These are phyloP conservation scores for Ganoderma boninense DNA, from an alignment of 1,284 basidiomycete species.

Conservation along the genomic window DNA sequence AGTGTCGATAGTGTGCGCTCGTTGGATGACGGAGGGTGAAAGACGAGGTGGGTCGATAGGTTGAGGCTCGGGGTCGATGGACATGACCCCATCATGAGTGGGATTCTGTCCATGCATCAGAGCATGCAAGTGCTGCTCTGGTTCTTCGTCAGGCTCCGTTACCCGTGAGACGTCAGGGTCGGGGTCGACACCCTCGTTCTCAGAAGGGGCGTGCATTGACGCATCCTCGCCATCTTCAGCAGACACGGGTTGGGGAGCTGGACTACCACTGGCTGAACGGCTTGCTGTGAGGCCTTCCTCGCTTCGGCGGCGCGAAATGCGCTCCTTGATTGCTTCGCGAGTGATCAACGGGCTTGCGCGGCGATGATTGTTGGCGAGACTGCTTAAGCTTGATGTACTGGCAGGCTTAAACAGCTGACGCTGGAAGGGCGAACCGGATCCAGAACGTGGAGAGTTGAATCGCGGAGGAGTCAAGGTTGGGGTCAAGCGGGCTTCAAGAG, in stretches of 20 bases:
- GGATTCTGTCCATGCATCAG: slow-evolving; percentile 40
- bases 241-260: neutral
- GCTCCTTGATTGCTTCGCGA: slow-evolving; percentile 60
- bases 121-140: slow-evolving; percentile 15
- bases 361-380: slow-evolving; percentile 35
- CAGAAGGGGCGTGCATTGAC: neutral
- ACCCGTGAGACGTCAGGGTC: slow-evolving; percentile 13
- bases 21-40: slow-evolving; percentile 26
- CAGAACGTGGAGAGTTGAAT: slow-evolving; percentile 29
- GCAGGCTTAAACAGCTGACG: slow-evolving; percentile 28
- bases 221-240: neutral
- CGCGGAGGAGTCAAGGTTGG: slow-evolving; percentile 24
- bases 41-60: slow-evolving; percentile 46
- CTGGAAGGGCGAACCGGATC: slow-evolving; percentile 27
- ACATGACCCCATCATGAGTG: slow-evolving; percentile 46
- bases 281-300: slow-evolving; percentile 47
- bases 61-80: slow-evolving; percentile 44
- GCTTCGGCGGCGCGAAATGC: slow-evolving; percentile 54
- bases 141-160: slow-evolving; percentile 18
- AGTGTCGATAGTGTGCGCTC: slow-evolving; percentile 37
- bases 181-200: neutral
- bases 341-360: slow-evolving; percentile 49
- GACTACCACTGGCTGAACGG: slow-evolving; percentile 15
- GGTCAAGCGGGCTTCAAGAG: slow-evolving; percentile 30
- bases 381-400: slow-evolving; percentile 33